Evolutionary conservation across 768 basidiomycete species (phyloP), one percentile per base, ranked within the genome.

Genomic region (Leccinellum luteum): DNA sequence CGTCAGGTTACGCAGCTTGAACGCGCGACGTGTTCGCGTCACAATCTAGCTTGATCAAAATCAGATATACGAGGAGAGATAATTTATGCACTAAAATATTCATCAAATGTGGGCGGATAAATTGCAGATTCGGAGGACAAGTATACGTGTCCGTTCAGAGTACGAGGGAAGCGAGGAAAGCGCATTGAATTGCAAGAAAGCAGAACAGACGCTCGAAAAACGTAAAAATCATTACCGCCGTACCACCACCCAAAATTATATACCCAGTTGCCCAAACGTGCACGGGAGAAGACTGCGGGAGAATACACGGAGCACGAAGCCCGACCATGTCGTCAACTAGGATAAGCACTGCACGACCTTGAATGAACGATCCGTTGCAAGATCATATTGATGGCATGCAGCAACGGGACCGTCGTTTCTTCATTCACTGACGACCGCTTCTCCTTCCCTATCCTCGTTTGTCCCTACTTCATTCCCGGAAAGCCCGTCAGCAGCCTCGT

Each of bases 401-500:
- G 51, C 50, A n/a, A 34, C 67, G 68, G 67, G 10, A 61, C 68
- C 66, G 66, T 60, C 30, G 53, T 47, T 17, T 47, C 3, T 45
- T 45, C 44, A 57, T 59, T 47, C 45, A 59, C 57, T 45, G 60
- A 31, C 35, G 7, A 41, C 57, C 23, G 50, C 56, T 60, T 61
- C 58, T 54, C 62, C 60, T 59, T 60, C 63, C 52, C 52, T 64
- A 41, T 41, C 55, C 44, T 32, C 54, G 45, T 8, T 56, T 43
- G 19, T 43, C 19, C n/a, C 41, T 48, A 52, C 48, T 57, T 70
- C 64, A 63, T 72, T 51, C 32, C 54, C 60, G 51, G 54, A 68
- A 53, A 31, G 44, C 44, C 35, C 65, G 54, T 48, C 58, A 45
- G 52, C 62, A 45, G 51, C 66, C 54, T 73, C 70, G 43, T 73